Base-by-base conservation (phyloP, 1,284 basidiomycete species). In the Tilletia indica region DNA sequence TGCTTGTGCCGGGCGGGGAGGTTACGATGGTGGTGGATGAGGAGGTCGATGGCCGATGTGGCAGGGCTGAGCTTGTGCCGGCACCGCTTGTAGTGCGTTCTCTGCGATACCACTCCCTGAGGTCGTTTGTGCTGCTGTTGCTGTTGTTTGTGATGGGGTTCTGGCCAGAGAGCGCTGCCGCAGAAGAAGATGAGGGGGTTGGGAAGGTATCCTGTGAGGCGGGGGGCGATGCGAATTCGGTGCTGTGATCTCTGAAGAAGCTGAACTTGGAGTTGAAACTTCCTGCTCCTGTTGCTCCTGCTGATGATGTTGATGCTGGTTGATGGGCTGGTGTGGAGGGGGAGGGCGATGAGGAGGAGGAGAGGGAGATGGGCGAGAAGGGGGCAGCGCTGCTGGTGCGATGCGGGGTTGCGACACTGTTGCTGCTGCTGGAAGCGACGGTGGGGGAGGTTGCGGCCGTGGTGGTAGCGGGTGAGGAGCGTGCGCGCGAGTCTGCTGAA, bases 101-200 rank as follows among this genome's bases (percentile, higher is more conserved):
- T 39, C 61, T 36, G 12, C 61, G 31, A 38, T 64, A 64, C 61
- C 61, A 64, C 38, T 64, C 61, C 39, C 61, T 38, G 34, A 64
- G 61, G 1, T 64, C 61, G 61, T 36, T 64, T 64, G 61, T 64
- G 61, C 61, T 64, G 61, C 61, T 64, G 61, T 64, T 64, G 61
- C 61, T 64, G 61, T 64, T 64, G 14, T 64, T 64, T 38, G 61
- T 38, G 38, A 64, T 64, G 61, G 34, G 61, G 16, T 64, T 64
- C 3, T 16, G 38, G 36, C 19, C 16, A 19, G 61, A 39, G 61
- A 14, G 34, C 31, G 61, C 38, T 19, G 31, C 38, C 2, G 34
- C 42, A n/a, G 61, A 11, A 8, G 61, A 42, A 3, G 38, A 19
- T 4, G 61, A 25, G 21, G 56, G 34, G 56, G 56, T 6, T 25